Base-by-base conservation (phyloP, 1,284 basidiomycete genomes). In the Ceratobasidium sp. region DNA sequence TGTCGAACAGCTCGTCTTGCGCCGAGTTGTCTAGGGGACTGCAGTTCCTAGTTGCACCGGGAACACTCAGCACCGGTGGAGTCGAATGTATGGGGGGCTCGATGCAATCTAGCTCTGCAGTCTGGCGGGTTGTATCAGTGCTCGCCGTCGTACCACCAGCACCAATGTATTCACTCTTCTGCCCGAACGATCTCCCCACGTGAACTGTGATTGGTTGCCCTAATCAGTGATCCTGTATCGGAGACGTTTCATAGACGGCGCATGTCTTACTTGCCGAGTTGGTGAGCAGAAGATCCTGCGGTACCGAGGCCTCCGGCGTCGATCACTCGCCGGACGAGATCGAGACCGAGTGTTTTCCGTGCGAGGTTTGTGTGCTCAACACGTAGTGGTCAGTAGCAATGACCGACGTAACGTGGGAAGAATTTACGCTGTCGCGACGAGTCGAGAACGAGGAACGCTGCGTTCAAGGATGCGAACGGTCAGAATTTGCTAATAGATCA, bases 61-160 rank as follows among this genome's bases (percentile, higher is more conserved):
- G 67, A n/a, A 62, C 45, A 41, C 24, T 9, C 57, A 72, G 47
- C 47, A 24, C 69, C 69, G 69, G 69, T 53, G 57, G 69, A 44
- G 31, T 65, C 29, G 63, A 65, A 53, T 31, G 63, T 53, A 22
- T 19, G 51, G 27, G 22, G 63, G 11, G 63, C 36, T 65, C n/a
- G 63, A 41, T 41, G 29, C 63, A 65, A 65, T 36, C 44, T 31
- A 22, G n/a, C 48, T 24, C 48, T 36, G 63, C 50, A 65, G 44
- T 29, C 63, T 51, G 4, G 36, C 19, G 24, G 33, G 29, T 33
- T 29, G 15, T 29, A 31, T 36, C 50, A 65, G 47, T n/a, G 48
- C 22, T 51, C 48, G n/a, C 14, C 41, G 14, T 17, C 14, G 36
- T 15, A 29, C 22, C 17, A 50, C 63, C 63, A 65, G 47, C 50